Evolutionary conservation across 2,329 filamentous ascomycete genomes (phyloP).

Genomic region (Dactylellina parvicollis): DNA sequence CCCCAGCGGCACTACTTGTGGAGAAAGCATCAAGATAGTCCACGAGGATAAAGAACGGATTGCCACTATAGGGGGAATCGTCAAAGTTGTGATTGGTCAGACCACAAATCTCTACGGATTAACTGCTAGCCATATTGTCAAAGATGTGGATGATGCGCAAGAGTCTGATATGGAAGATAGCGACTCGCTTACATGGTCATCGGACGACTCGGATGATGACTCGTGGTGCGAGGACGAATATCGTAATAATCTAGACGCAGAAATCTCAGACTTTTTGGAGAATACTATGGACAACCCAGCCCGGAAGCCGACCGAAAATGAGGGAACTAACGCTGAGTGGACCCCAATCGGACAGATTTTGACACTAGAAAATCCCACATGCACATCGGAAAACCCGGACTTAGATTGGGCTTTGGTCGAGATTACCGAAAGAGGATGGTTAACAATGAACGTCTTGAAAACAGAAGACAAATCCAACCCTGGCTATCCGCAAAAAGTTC

Average conservation of each 20-base stretch:
- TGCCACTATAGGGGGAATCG: conserved; percentile 30
- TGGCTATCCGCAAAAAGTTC: neutral
- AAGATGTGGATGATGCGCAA: neutral
- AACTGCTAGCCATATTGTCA: conserved; percentile 28
- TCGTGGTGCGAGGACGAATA: conserved; percentile 4
- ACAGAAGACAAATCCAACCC: neutral
- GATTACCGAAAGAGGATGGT: neutral
- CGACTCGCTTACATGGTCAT: too few relatives aligned
- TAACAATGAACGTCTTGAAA: conserved; percentile 32
- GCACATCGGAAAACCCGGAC: neutral
- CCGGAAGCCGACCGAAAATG: conserved; percentile 22
- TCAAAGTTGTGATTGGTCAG: conserved; percentile 12
- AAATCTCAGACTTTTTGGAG: neutral
- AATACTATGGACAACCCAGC: too few relatives aligned
- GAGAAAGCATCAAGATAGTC: conserved; percentile 35
- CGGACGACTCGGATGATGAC: neutral
- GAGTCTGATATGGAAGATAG: too few relatives aligned
- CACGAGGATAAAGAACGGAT: conserved; percentile 12
- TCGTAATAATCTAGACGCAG: neutral
- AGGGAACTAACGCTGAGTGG: conserved; percentile 18
- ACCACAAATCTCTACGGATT: conserved; percentile 11
- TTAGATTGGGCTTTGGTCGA: conserved; percentile 37
- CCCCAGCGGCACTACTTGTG: conserved; percentile 11
- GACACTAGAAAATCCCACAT: neutral
- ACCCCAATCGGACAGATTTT: conserved; percentile 13